These are phyloP conservation scores for Gaeumannomyces tritici DNA, from an alignment of 2,329 filamentous ascomycete genomes.

Conservation along the genomic window DNA sequence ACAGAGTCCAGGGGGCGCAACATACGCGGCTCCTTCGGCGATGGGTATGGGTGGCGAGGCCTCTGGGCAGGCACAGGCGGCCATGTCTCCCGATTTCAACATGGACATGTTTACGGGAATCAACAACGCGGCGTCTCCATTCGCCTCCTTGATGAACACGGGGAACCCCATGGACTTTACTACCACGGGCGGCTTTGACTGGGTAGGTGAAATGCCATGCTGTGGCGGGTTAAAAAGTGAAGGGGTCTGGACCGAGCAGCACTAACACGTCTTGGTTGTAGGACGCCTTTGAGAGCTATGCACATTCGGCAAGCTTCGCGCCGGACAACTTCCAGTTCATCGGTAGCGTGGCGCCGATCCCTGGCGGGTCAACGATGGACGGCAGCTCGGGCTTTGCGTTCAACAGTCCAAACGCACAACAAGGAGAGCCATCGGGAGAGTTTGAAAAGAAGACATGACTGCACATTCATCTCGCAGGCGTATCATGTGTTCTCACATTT, in stretches of 20 bases:
- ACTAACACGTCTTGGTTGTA: conserved; percentile 15
- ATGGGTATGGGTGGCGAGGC: conserved; percentile 17
- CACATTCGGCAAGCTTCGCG: conserved; percentile 44
- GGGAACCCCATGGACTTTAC: conserved; percentile 32
- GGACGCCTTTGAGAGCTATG: conserved; percentile 48
- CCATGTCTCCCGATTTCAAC: conserved; percentile 26
- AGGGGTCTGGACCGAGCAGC: not conserved
- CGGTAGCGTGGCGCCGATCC: conserved; percentile 8
- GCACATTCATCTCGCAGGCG: not conserved
- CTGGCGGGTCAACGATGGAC: not conserved
- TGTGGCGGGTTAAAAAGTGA: too few species aligned
- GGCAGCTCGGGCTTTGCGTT: not conserved
- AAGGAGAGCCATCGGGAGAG: conserved; percentile 6
- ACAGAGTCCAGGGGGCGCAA: conserved; percentile 27
- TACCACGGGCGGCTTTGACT: conserved; percentile 41
- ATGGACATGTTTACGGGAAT: conserved; percentile 20
- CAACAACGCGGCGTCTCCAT: conserved; percentile 31
- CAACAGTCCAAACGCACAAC: conserved; percentile 1
- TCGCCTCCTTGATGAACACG: conserved; percentile 42
- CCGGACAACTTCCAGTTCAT: conserved; percentile 44
- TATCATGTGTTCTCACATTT: not conserved
- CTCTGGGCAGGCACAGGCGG: conserved; percentile 15
- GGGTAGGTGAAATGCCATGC: conserved; percentile 32
- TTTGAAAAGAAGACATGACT: conserved; percentile 3
- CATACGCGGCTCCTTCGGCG: conserved; percentile 29